These are phyloP conservation scores for Poa annua DNA, from an alignment of 176 grass and related monocot genomes.

Conservation along the genomic window DNA sequence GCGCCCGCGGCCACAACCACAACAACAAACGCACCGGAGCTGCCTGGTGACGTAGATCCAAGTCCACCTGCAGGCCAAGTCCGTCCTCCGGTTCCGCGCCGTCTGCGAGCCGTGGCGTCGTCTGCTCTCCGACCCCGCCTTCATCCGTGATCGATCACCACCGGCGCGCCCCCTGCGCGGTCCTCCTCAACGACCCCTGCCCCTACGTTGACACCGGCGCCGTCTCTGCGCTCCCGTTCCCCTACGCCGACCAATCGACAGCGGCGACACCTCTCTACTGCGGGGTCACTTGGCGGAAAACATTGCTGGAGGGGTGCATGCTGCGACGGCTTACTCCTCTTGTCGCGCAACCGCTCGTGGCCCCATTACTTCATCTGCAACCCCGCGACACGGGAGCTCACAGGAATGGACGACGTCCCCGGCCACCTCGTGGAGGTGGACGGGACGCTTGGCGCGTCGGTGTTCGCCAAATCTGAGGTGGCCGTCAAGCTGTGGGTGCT, in stretches of 20 bases:
- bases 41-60: constrained; percentile 27
- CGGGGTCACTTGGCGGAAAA: not conserved
- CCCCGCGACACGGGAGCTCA: no score
- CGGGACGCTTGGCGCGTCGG: not conserved
- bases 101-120: constrained; percentile 2
- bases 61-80: constrained; percentile 2
- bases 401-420: not conserved
- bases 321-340: not conserved
- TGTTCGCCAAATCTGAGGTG: not conserved
- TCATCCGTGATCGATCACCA: constrained; percentile 11
- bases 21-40: not conserved
- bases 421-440: not conserved
- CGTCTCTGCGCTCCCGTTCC: not conserved
- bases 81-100: constrained; percentile 30
- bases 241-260: not conserved
- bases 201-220: no score
- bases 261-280: not conserved
- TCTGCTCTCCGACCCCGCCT: not conserved
- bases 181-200: no score
- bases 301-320: not conserved
- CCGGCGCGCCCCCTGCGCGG: not conserved
- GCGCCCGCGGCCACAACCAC: not conserved
- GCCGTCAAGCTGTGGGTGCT: not conserved
- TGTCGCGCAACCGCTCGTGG: not conserved
- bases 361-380: no score